phyloP scores from a whole-genome alignment of 2,329 filamentous ascomycete genomes.

The Spiromastix sp. region DNA sequence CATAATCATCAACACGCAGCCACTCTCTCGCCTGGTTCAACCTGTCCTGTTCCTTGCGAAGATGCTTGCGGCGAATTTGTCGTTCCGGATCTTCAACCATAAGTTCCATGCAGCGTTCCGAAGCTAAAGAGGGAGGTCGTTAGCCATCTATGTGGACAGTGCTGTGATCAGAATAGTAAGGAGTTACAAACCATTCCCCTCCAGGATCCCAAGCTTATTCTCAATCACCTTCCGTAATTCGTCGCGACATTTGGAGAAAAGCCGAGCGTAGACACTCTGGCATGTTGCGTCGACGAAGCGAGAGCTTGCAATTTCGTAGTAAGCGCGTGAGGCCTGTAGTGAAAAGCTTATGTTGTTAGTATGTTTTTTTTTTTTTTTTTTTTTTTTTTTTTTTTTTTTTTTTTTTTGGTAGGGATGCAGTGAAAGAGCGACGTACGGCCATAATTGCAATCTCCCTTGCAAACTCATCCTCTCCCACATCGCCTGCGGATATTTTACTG shows the following conservation, averaged over 20 bases:
- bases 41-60: conserved; percentile 24
- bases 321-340: conserved; percentile 23
- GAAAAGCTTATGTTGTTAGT: no score
- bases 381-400: neutral
- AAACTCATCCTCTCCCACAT: conserved; percentile 25
- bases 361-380: no score
- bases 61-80: conserved; percentile 19
- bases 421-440: conserved; percentile 20
- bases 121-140: conserved; percentile 14
- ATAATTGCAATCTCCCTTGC: conserved; percentile 31
- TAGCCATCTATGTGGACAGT: neutral
- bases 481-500: conserved; percentile 17
- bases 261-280: conserved; percentile 25
- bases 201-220: conserved; percentile 18
- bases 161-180: neutral
- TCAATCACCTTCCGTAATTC: conserved; percentile 23
- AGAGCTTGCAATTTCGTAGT: conserved; percentile 30
- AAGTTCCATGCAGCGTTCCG: conserved; percentile 24
- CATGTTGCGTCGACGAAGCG: conserved; percentile 31
- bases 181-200: conserved; percentile 20
- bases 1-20: conserved; percentile 6
- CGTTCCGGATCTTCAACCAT: conserved; percentile 29
- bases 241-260: conserved; percentile 26
- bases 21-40: conserved; percentile 23
- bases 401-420: no score